A percentile compares a stretch with the other conserved stretches of the same genome.
These are phyloP conservation scores for Moricandia arvensis DNA, from an alignment of 345 rosid genomes.

Conservation along the genomic window DNA sequence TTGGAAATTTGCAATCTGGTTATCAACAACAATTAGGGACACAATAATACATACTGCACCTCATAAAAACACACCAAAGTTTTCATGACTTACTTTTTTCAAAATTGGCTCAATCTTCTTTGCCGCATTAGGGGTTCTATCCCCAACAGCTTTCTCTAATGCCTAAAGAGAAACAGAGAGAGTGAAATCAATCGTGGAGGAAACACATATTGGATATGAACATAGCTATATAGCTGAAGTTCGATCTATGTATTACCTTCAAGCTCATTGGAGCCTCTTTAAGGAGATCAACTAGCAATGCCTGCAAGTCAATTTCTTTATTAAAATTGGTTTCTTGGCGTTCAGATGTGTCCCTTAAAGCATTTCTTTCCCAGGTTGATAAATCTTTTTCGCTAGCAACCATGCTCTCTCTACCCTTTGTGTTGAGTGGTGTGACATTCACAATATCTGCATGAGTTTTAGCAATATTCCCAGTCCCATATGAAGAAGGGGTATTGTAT, in stretches of 20 bases:
- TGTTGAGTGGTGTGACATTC: conserved; percentile 39
- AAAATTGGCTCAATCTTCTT: conserved; percentile 73
- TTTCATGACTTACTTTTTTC: conserved; percentile 57
- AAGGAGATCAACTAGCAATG: conserved; percentile 56
- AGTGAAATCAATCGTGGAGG: conserved; percentile 4
- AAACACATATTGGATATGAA: conserved; percentile 8
- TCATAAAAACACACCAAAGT: conserved; percentile 31
- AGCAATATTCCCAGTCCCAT: conserved; percentile 48
- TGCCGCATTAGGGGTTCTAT: conserved; percentile 52
- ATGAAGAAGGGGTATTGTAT: conserved; percentile 52
- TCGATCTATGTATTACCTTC: conserved; percentile 52
- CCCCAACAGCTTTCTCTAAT: conserved; percentile 82
- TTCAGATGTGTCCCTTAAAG: conserved; percentile 45
- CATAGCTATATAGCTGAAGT: conserved; percentile 14
- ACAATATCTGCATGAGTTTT: conserved; percentile 45
- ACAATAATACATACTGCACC: conserved; percentile 26
- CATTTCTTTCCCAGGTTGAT: conserved; percentile 41
- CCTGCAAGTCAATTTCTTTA: conserved; percentile 61
- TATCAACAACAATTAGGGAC: conserved; percentile 38
- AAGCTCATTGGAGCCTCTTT: conserved; percentile 78
- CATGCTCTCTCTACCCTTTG: conserved; percentile 52
- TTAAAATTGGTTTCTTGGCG: conserved; percentile 44
- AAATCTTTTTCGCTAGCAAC: conserved; percentile 54
- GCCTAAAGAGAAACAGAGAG: conserved; percentile 47
- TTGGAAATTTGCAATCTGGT: conserved; percentile 81